These are phyloP conservation scores for Populus tremula DNA, from an alignment of 345 rosid species.

Conservation along the genomic window DNA sequence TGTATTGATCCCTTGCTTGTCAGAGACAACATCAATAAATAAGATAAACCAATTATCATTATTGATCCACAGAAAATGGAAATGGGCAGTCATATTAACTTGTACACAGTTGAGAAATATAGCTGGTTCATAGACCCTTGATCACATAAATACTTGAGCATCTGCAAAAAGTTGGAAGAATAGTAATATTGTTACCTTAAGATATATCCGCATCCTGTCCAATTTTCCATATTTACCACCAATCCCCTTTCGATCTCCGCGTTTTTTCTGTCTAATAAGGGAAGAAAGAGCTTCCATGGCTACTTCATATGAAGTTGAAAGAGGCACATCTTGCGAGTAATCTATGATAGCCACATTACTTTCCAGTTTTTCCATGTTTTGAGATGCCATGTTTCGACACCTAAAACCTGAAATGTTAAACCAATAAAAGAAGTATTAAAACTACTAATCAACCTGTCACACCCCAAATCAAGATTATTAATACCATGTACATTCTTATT, in stretches of 20 bases:
- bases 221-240: conserved; percentile 51
- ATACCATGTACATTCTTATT: background rate
- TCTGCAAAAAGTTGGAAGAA: background rate
- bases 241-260: conserved; percentile 44
- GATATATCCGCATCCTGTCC: conserved; percentile 66
- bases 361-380: conserved; percentile 34
- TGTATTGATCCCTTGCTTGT: background rate
- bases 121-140: background rate
- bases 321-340: conserved; percentile 33
- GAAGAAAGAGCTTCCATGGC: conserved; percentile 89
- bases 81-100: background rate
- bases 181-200: conserved; percentile 45
- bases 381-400: conserved; percentile 36
- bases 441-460: conserved; percentile 2
- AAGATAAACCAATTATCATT: background rate
- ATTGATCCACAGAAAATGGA: background rate
- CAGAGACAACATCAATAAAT: background rate
- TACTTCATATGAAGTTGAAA: conserved; percentile 56
- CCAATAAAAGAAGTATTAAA: conserved; percentile 17
- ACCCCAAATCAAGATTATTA: background rate
- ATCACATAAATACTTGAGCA: conserved; percentile 12
- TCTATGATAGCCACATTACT: conserved; percentile 32
- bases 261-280: conserved; percentile 64
- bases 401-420: conserved; percentile 41
- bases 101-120: background rate